Evolutionary conservation across 345 rosid species (phyloP).

Genomic region (Eucalyptus brandiana): DNA sequence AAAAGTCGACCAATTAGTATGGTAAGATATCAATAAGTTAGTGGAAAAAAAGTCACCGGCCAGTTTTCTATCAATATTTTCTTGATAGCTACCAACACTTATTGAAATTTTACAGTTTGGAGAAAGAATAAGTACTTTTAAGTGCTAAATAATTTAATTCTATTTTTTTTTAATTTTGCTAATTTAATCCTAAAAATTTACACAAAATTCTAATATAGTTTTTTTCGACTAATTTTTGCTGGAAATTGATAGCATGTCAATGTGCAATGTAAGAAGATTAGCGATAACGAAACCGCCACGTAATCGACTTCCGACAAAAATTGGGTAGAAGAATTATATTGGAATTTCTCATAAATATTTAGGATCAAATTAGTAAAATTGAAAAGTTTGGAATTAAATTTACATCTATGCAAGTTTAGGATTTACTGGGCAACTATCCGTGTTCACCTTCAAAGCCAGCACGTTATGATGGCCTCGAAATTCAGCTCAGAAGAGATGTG

Average conservation of each 20-base stretch:
- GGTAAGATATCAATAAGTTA: background rate
- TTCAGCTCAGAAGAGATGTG: background rate
- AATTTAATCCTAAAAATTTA: background rate
- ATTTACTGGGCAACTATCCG: background rate
- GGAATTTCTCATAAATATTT: background rate
- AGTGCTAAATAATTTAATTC: background rate
- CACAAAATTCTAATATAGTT: background rate
- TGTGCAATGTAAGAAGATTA: background rate
- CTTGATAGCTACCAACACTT: background rate
- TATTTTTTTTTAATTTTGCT: background rate
- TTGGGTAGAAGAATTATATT: background rate
- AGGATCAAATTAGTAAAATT: accelerated
- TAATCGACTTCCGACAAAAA: background rate
- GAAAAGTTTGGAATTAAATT: background rate
- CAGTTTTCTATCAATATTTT: background rate
- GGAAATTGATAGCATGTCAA: accelerated
- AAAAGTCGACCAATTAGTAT: background rate
- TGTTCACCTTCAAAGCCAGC: background rate
- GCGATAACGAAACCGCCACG: accelerated
- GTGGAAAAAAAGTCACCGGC: background rate
- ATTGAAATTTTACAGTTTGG: background rate
- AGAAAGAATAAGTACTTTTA: background rate
- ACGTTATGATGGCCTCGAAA: background rate
- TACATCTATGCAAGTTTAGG: accelerated
- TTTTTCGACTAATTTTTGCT: accelerated